A percentile compares a stretch with the other conserved stretches of the same genome.
These are phyloP conservation scores for Pseudogymnoascus sp. DNA, from an alignment of 2,329 filamentous ascomycete species.

Conservation along the genomic window DNA sequence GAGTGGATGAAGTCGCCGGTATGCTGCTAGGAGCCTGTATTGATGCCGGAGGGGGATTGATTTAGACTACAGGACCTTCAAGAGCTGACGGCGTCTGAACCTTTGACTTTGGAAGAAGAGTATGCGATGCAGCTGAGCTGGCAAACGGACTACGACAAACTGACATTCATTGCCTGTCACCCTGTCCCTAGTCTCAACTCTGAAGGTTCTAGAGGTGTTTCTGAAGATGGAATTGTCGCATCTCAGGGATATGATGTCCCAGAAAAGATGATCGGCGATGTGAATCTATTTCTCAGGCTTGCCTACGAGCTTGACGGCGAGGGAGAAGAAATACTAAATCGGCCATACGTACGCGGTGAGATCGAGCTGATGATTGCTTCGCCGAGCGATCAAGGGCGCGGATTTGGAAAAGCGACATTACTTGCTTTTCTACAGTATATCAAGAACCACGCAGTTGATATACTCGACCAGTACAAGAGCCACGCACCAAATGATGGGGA, in stretches of 20 bases:
- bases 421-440: slow-evolving; percentile 64
- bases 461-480: slow-evolving; percentile 49
- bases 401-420: slow-evolving; percentile 58
- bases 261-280: slow-evolving; percentile 59
- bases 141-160: slow-evolving; percentile 73
- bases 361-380: slow-evolving; percentile 81
- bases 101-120: slow-evolving; percentile 70
- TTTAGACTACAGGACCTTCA: slow-evolving; percentile 54
- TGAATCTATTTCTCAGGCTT: slow-evolving; percentile 70
- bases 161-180: slow-evolving; percentile 79
- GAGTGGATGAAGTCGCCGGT: slow-evolving; percentile 67
- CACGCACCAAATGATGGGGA: neutral
- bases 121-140: slow-evolving; percentile 86
- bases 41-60: slow-evolving; percentile 18
- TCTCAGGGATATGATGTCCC: slow-evolving; percentile 45
- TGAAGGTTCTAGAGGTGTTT: neutral
- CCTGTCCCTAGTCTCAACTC: slow-evolving; percentile 1
- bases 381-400: slow-evolving; percentile 46
- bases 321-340: slow-evolving; percentile 17
- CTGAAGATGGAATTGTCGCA: slow-evolving; percentile 18
- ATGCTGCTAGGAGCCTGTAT: slow-evolving; percentile 47
- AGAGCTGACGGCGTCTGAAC: slow-evolving; percentile 79
- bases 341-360: slow-evolving; percentile 48
- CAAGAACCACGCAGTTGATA: slow-evolving; percentile 37
- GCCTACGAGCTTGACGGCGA: slow-evolving; percentile 36